Percentiles rank a stretch among this genome's conserved stretches.
phyloP scores from a whole-genome alignment of 306 rosid species.

The Fragaria ananassa region DNA sequence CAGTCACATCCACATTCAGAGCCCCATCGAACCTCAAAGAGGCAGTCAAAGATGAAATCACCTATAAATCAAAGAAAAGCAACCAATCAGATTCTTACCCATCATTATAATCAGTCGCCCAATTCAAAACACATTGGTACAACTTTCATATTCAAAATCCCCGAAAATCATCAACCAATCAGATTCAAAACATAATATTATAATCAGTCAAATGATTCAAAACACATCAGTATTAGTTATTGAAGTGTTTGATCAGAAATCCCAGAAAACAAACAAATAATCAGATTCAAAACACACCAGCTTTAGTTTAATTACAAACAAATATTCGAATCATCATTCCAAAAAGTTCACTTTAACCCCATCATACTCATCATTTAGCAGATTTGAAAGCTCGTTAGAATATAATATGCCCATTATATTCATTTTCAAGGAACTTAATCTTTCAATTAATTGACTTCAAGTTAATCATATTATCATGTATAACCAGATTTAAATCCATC shows the following conservation, averaged over 20 bases:
- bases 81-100: background rate
- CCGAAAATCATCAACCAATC: background rate
- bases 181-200: background rate
- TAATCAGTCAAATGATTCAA: background rate
- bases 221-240: background rate
- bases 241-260: too few relatives aligned
- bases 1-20: constrained; percentile 75
- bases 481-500: background rate
- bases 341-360: background rate
- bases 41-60: constrained; percentile 87
- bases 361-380: background rate
- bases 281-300: background rate
- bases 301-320: background rate
- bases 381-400: background rate
- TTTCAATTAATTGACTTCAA: too few relatives aligned
- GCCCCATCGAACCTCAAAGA: constrained; percentile 89
- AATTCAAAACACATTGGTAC: background rate
- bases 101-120: background rate
- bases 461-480: too few relatives aligned
- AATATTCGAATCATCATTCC: background rate
- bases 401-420: too few relatives aligned
- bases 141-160: too few relatives aligned
- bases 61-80: constrained; percentile 26
- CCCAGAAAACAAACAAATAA: too few relatives aligned
- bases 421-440: too few relatives aligned